phyloP scores from a whole-genome alignment of 768 basidiomycete genomes.

The Russula lepida region DNA sequence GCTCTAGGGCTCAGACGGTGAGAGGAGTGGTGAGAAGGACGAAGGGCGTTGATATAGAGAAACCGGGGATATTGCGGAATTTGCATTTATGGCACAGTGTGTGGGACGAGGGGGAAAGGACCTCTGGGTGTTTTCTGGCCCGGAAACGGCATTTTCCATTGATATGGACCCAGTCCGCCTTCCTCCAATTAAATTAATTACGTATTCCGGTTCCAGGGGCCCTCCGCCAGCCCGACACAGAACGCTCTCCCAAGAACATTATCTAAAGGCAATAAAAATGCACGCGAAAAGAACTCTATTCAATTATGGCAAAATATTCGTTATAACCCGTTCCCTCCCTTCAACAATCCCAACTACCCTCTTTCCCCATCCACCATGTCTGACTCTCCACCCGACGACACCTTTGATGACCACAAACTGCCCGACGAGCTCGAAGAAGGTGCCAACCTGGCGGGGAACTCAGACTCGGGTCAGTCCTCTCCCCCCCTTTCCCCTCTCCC shows the following conservation, averaged over 20 bases:
- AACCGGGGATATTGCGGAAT: slow-evolving; percentile 20
- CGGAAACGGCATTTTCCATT: slow-evolving; percentile 23
- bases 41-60: neutral
- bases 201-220: slow-evolving; percentile 23
- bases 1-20: neutral
- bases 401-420: slow-evolving; percentile 44
- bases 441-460: slow-evolving; percentile 34
- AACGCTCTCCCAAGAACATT: slow-evolving; percentile 26
- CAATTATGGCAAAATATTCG: slow-evolving; percentile 28
- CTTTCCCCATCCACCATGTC: slow-evolving; percentile 41
- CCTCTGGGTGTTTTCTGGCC: slow-evolving; percentile 14
- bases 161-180: slow-evolving; percentile 15
- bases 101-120: slow-evolving; percentile 13
- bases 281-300: slow-evolving; percentile 67
- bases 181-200: slow-evolving; percentile 22
- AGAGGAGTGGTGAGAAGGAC: neutral
- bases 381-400: slow-evolving; percentile 49
- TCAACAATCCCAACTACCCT: slow-evolving; percentile 31
- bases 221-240: slow-evolving; percentile 21
- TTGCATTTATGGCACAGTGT: slow-evolving; percentile 9
- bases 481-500: slow-evolving; percentile 1
- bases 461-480: slow-evolving; percentile 26
- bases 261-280: slow-evolving; percentile 39
- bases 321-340: slow-evolving; percentile 57
- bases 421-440: slow-evolving; percentile 52